Evolutionary conservation across 768 basidiomycete species (phyloP), one percentile per base, ranked within the genome.

Genomic region (Termitomyces sp.): DNA sequence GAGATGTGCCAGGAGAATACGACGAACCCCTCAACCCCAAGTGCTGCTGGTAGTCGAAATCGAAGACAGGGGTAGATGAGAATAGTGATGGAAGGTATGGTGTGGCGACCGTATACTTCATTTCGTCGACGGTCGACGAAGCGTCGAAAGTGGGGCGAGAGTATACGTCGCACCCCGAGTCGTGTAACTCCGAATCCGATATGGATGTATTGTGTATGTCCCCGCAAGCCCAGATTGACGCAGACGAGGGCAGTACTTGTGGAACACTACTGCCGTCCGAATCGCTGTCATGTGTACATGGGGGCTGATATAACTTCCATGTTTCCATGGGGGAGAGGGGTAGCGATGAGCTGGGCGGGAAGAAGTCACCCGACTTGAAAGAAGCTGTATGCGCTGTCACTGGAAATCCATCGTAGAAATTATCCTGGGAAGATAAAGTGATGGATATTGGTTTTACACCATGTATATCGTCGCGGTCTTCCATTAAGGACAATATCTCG

Each of bases 211-310:
- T 49, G 7, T 15, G 43, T 31, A 17, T 46, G 40, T 36, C 17
- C 12, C 53, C 43, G 10, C 36, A 56, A 31, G 45, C 51, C 53
- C 54, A 58, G 15, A 72, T 62, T 12, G 71, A 72, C 11, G 71
- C 71, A n/a, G 71, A 63, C 1, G 71, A 72, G 14, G 71, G 68
- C 51, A 71, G 63, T 5, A 68, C 63, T 60, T 68, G 66, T 34
- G 62, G 59, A 12, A 67, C 43, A 51, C 69, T 72, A 10, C 64
- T 57, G 36, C 61, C 56, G 20, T 59, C 56, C 3, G 53, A 52
- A n/a, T 43, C 36, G 14, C 36, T 20, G 17, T 56, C 38, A 46
- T 34, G 32, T 17, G 34, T 45, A 40, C 47, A 25, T 45, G 60
- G 20, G 20, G 46, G 29, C 6, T 37, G 51, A 45, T 60, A 37